These are phyloP conservation scores for Colletotrichum sublineola DNA, from an alignment of 2,329 filamentous ascomycete species.

Conservation along the genomic window DNA sequence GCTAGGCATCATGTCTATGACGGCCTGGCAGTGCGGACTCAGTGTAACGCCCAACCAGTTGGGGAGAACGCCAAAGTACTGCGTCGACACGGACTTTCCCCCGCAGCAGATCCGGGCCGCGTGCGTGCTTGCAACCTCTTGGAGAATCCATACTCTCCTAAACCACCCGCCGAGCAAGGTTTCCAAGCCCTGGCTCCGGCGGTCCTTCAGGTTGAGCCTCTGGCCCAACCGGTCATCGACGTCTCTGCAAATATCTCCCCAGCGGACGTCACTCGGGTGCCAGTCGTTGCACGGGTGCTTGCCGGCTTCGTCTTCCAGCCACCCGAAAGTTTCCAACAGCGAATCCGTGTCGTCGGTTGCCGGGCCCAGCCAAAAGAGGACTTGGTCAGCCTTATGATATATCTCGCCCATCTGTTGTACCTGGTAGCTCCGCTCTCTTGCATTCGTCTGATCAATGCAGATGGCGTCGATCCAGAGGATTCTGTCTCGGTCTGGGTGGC, in stretches of 20 bases:
- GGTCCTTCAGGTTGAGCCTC: background rate
- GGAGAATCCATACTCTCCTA: conserved; percentile 25
- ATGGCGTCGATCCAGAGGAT: conserved; percentile 44
- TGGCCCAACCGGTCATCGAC: too few species aligned
- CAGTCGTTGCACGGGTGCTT: background rate
- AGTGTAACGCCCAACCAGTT: background rate
- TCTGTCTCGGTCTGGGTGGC: background rate
- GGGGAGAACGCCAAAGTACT: conserved; percentile 1
- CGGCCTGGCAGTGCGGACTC: background rate
- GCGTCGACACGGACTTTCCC: background rate
- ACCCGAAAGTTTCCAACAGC: background rate
- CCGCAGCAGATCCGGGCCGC: background rate
- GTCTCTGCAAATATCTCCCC: background rate
- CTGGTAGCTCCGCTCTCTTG: conserved; percentile 16
- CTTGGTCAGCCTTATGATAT: conserved; percentile 9
- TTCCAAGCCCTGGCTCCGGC: background rate
- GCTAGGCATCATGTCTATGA: conserved; percentile 25
- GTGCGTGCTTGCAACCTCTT: conserved; percentile 14
- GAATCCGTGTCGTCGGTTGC: background rate
- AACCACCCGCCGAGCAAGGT: background rate
- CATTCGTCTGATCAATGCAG: conserved; percentile 35
- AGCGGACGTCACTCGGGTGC: background rate
- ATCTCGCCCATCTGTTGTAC: conserved; percentile 37
- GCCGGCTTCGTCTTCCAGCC: background rate
- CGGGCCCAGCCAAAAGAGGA: conserved; percentile 33